Conservation (phyloP, 2,329 filamentous ascomycete genomes). For the Metarhizium robertsii region DNA sequence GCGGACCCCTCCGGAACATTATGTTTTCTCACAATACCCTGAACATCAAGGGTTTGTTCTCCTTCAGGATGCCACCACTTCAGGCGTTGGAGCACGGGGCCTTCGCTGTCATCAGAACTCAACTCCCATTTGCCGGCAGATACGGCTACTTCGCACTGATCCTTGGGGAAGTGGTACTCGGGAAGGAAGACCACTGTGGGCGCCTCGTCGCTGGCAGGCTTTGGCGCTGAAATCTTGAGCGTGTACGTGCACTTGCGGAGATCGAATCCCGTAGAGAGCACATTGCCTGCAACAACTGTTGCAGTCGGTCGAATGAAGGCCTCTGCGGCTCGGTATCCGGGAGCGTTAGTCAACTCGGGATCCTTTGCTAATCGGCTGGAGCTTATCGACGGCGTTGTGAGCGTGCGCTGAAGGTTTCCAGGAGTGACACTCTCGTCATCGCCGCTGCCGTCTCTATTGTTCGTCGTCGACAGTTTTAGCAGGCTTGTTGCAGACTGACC, state of each 20-base stretch:
- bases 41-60: conserved; percentile 69
- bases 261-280: conserved; percentile 71
- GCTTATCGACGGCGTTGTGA: conserved; percentile 59
- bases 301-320: conserved; percentile 85
- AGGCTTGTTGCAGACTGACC: conserved; percentile 37
- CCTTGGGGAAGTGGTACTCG: conserved; percentile 82
- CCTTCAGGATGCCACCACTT: conserved; percentile 91
- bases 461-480: conserved; percentile 12
- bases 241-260: conserved; percentile 69
- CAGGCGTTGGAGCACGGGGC: conserved; percentile 62
- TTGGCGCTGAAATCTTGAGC: conserved; percentile 56
- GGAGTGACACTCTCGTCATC: conserved; percentile 58
- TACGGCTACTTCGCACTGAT: conserved; percentile 61
- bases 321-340: conserved; percentile 82
- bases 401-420: conserved; percentile 61
- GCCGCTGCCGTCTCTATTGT: conserved; percentile 30
- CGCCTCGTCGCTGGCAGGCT: conserved; percentile 47
- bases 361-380: conserved; percentile 43
- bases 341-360: conserved; percentile 50
- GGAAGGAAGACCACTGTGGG: conserved; percentile 83
- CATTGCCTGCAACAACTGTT: conserved; percentile 61
- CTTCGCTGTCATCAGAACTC: conserved; percentile 59
- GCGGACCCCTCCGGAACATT: conserved; percentile 47
- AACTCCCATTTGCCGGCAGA: conserved; percentile 89
- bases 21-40: conserved; percentile 59